phyloP scores from a whole-genome alignment of 2,329 filamentous ascomycete genomes.

The Aspergillus cejpii region DNA sequence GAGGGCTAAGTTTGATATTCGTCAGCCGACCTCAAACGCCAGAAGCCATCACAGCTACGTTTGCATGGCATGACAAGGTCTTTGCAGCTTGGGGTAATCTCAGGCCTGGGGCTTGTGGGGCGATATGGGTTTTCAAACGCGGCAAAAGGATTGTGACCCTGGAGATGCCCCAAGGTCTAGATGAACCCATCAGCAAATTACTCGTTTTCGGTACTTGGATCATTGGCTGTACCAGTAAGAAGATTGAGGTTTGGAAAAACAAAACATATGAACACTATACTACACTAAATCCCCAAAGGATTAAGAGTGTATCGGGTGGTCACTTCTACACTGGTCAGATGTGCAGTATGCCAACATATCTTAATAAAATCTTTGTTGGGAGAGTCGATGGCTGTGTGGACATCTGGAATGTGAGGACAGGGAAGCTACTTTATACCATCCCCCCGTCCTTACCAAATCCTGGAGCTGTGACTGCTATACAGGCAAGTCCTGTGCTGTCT shows the following conservation, averaged over 20 bases:
- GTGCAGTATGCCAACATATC: constrained; percentile 83
- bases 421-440: constrained; percentile 83
- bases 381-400: constrained; percentile 83
- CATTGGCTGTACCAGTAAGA: constrained; percentile 66
- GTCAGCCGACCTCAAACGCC: constrained; percentile 87
- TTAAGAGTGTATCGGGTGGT: constrained; percentile 51
- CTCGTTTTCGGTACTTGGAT: constrained; percentile 88
- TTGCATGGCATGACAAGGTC: constrained; percentile 78
- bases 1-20: constrained; percentile 86
- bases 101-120: constrained; percentile 42
- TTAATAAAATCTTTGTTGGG: constrained; percentile 93
- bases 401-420: constrained; percentile 95
- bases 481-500: constrained; percentile 76
- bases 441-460: constrained; percentile 64
- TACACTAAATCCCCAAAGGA: constrained; percentile 58
- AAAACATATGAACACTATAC: constrained; percentile 82
- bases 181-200: constrained; percentile 68
- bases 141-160: constrained; percentile 78
- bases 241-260: constrained; percentile 85
- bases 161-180: constrained; percentile 54
- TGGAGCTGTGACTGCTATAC: constrained; percentile 78
- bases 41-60: constrained; percentile 73
- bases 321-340: constrained; percentile 70
- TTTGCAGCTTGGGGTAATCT: constrained; percentile 81
- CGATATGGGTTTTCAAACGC: constrained; percentile 86